A percentile compares a stretch with the other conserved stretches of the same genome.
Conservation (phyloP, 176 grass and related monocot genomes). For the Themeda triandra region DNA sequence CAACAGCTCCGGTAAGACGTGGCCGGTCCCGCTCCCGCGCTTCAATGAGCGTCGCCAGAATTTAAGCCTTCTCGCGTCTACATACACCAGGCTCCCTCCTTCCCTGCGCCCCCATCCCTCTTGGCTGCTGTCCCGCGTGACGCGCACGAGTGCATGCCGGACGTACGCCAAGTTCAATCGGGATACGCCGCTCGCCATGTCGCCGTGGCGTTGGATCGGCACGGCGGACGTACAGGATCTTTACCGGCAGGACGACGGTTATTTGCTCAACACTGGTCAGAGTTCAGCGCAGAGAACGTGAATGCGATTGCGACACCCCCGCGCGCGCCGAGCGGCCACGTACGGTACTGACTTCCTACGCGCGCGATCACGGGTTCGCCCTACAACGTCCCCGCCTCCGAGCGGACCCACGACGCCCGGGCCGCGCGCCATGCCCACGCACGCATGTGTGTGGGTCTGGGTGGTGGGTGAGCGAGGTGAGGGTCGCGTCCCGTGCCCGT, state of each 20-base stretch:
- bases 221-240: not conserved
- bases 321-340: too few species aligned
- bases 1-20: not conserved
- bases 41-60: not conserved
- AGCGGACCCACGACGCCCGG: too few species aligned
- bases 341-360: too few species aligned
- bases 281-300: not conserved
- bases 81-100: too few species aligned
- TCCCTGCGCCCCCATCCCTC: not conserved
- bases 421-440: not conserved
- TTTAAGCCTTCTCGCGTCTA: not conserved
- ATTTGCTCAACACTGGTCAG: not conserved
- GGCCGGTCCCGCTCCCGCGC: conserved; percentile 2
- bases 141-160: not conserved
- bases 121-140: conserved; percentile 20
- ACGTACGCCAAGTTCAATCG: not conserved
- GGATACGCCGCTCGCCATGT: too few species aligned
- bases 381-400: too few species aligned
- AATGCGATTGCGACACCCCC: not conserved
- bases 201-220: not conserved
- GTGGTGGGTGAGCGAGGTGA: not conserved
- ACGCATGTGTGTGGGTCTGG: not conserved
- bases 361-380: too few species aligned
- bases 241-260: not conserved
- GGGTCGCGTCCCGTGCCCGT: not conserved